Evolutionary conservation across 176 grass and related monocot genomes (phyloP).

Genomic region (Microstegium vimineum): DNA sequence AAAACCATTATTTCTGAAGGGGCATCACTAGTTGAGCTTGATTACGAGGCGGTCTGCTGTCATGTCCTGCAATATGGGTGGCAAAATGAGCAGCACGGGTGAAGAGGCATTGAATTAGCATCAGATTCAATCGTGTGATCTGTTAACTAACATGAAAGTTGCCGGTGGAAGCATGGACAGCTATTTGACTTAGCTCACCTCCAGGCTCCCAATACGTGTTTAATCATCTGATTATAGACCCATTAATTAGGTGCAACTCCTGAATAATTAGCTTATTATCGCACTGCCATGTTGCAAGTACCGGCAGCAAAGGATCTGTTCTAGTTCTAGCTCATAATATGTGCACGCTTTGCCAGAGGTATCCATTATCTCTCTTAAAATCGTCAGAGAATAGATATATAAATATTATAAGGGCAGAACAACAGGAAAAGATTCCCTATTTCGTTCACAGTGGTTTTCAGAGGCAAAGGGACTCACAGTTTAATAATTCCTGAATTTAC

Average conservation of each 20-base stretch:
- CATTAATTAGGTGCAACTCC: background rate
- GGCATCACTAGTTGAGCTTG: background rate
- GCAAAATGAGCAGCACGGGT: background rate
- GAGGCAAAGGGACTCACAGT: background rate
- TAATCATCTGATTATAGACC: background rate
- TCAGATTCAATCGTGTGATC: background rate
- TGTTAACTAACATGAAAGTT: background rate
- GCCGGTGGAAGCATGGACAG: background rate
- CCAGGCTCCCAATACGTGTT: background rate
- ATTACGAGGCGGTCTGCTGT: background rate
- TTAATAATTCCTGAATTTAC: background rate
- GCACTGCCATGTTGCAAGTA: background rate
- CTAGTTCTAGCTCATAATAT: background rate
- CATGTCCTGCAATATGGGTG: background rate
- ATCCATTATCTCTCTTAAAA: background rate
- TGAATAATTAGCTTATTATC: conserved; percentile 7
- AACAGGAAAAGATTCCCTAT: background rate
- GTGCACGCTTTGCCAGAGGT: background rate
- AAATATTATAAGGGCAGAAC: background rate
- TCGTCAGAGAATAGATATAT: background rate
- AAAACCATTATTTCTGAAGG: background rate
- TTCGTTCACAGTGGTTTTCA: background rate
- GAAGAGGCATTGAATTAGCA: background rate
- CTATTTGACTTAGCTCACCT: conserved; percentile 2
- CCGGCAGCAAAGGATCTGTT: background rate